Conservation (phyloP, 2,329 filamentous ascomycete genomes). For the Pseudocercospora eumusae region DNA sequence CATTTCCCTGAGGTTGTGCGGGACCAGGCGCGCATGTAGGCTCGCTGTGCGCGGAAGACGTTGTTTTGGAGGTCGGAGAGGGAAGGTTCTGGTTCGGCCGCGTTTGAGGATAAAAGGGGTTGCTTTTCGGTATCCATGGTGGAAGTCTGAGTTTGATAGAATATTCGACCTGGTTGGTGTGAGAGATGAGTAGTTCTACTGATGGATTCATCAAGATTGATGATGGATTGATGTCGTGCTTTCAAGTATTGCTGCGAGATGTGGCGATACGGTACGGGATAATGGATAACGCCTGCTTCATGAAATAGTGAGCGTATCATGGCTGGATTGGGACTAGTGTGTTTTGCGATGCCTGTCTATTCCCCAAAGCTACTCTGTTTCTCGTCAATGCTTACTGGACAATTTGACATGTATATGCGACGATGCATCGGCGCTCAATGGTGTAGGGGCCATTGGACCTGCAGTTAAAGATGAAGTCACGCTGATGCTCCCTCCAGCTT, state of each 20-base stretch:
- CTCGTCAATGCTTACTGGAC: too few relatives aligned
- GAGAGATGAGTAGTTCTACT: too few relatives aligned
- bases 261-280: neutral
- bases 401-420: too few relatives aligned
- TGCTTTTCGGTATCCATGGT: conserved; percentile 33
- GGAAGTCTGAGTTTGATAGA: neutral
- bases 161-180: too few relatives aligned
- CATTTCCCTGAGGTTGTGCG: conserved; percentile 36
- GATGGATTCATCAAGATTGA: too few relatives aligned
- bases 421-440: too few relatives aligned
- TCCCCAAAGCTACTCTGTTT: too few relatives aligned
- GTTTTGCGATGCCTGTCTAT: neutral
- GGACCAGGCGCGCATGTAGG: conserved; percentile 40
- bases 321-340: neutral
- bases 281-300: neutral
- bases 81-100: conserved; percentile 26
- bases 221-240: neutral
- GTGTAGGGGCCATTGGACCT: too few relatives aligned
- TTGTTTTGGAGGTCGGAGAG: conserved; percentile 36
- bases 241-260: neutral
- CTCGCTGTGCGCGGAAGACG: conserved; percentile 37
- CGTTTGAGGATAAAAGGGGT: conserved; percentile 30
- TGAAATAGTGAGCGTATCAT: neutral
- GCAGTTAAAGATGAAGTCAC: too few relatives aligned
- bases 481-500: too few relatives aligned